These are phyloP conservation scores for Gossypium raimondii DNA, from an alignment of 345 rosid species.

Conservation along the genomic window DNA sequence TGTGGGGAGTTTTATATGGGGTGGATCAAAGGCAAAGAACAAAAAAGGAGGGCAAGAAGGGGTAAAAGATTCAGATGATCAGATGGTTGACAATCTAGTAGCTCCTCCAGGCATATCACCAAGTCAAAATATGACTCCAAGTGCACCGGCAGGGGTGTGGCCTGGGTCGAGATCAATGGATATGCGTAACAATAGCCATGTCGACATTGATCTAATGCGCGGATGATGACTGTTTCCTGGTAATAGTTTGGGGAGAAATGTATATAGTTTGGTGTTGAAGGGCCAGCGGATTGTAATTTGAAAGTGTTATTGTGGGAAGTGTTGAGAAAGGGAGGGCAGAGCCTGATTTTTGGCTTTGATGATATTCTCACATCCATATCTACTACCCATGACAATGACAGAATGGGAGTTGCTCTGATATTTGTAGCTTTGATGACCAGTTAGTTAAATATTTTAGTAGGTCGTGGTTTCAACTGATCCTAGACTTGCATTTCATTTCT, in stretches of 20 bases:
- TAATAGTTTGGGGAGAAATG: slow-evolving; percentile 24
- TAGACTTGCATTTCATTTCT: background rate
- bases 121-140: slow-evolving; percentile 58
- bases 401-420: slow-evolving; percentile 25
- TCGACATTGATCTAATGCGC: slow-evolving; percentile 90
- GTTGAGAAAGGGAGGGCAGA: slow-evolving; percentile 13
- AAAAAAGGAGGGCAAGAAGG: slow-evolving; percentile 50
- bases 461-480: slow-evolving; percentile 5
- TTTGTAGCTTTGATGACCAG: slow-evolving; percentile 31
- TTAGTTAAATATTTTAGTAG: slow-evolving; percentile 10
- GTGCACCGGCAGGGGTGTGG: slow-evolving; percentile 62
- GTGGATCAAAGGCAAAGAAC: slow-evolving; percentile 66
- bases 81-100: slow-evolving; percentile 35
- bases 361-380: slow-evolving; percentile 24
- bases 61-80: slow-evolving; percentile 38
- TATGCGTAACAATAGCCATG: slow-evolving; percentile 51
- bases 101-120: slow-evolving; percentile 29
- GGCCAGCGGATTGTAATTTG: slow-evolving; percentile 25
- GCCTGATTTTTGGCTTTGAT: slow-evolving; percentile 25
- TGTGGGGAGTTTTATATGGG: slow-evolving; percentile 89
- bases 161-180: slow-evolving; percentile 66
- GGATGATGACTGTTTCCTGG: slow-evolving; percentile 38
- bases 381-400: slow-evolving; percentile 16
- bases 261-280: slow-evolving; percentile 33
- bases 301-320: slow-evolving; percentile 9